Percentiles rank a stretch among this genome's conserved stretches.
Evolutionary conservation across 805 yeast genomes (phyloP).

Genomic region (Metschnikowia baotianmanensis): DNA sequence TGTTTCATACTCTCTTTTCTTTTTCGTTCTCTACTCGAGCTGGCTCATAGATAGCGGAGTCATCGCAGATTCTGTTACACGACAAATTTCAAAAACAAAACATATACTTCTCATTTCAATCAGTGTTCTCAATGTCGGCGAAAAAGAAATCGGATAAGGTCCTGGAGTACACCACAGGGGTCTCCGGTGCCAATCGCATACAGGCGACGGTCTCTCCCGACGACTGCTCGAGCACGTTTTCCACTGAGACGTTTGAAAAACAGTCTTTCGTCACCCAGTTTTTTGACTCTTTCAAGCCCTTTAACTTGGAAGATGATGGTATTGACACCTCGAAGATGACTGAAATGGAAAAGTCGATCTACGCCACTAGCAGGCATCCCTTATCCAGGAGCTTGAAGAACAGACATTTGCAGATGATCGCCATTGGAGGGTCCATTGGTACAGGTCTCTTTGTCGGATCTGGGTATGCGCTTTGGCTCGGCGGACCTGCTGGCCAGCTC

Average conservation of each 20-base stretch:
- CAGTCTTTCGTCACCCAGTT: constrained; percentile 22
- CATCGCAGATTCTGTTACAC: too few species aligned
- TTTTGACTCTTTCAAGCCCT: constrained; percentile 38
- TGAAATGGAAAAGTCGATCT: constrained; percentile 37
- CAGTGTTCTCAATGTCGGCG: not conserved
- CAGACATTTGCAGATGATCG: constrained; percentile 71
- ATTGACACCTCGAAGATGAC: constrained; percentile 40
- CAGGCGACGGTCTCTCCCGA: constrained; percentile 3
- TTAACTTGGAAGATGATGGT: constrained; percentile 38
- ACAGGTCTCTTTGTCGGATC: constrained; percentile 50
- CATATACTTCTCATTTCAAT: too few species aligned
- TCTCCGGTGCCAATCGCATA: not conserved
- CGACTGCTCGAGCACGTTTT: constrained; percentile 1
- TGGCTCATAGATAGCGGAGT: too few species aligned
- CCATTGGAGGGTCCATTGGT: constrained; percentile 84
- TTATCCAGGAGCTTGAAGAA: constrained; percentile 44
- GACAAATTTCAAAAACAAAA: too few species aligned
- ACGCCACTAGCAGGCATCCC: constrained; percentile 43
- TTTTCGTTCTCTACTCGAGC: too few species aligned
- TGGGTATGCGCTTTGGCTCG: constrained; percentile 20
- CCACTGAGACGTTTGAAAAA: constrained; percentile 6
- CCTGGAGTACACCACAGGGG: constrained; percentile 5
- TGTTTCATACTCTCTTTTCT: too few species aligned
- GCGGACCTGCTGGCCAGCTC: constrained; percentile 23
- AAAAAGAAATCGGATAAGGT: constrained; percentile 1